These are phyloP conservation scores for Kodamaea sagamina DNA, from an alignment of 805 yeast genomes.

Conservation along the genomic window DNA sequence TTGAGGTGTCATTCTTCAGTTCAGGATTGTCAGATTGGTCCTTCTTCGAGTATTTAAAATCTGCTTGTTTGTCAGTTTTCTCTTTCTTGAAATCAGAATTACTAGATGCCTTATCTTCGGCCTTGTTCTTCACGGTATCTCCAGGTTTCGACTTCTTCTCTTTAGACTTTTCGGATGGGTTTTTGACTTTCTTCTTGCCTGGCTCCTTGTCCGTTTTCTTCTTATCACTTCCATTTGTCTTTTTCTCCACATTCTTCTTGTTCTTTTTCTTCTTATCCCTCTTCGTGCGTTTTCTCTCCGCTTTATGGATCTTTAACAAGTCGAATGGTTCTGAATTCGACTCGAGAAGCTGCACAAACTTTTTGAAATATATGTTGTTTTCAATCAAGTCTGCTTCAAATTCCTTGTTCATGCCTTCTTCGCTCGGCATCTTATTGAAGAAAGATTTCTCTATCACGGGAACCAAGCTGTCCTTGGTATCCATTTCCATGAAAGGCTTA, in stretches of 20 bases:
- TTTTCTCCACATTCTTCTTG: constrained; percentile 8
- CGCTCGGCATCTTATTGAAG: constrained; percentile 29
- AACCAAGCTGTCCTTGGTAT: constrained; percentile 26
- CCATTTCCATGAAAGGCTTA: constrained; percentile 27
- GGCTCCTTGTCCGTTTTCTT: constrained; percentile 4
- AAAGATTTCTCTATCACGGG: constrained; percentile 41
- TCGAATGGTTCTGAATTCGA: constrained; percentile 17
- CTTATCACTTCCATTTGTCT: not conserved
- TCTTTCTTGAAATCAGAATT: constrained; percentile 5
- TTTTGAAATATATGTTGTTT: constrained; percentile 19
- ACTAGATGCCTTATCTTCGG: constrained; percentile 14
- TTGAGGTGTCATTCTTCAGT: not conserved
- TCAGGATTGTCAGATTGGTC: not conserved
- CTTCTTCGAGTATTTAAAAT: not conserved
- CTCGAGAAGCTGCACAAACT: constrained; percentile 20
- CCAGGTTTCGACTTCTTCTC: constrained; percentile 16
- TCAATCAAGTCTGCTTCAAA: constrained; percentile 13
- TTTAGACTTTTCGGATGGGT: constrained; percentile 5
- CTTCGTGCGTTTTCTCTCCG: constrained; percentile 7
- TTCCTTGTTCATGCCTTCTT: not conserved
- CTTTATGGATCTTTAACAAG: constrained; percentile 9
- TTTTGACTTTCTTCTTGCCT: constrained; percentile 4
- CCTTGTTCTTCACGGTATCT: constrained; percentile 10
- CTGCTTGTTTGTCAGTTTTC: constrained; percentile 15
- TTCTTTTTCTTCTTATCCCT: constrained; percentile 17